phyloP scores from a whole-genome alignment of 257 asterid species.

The Solanum commersonii region DNA sequence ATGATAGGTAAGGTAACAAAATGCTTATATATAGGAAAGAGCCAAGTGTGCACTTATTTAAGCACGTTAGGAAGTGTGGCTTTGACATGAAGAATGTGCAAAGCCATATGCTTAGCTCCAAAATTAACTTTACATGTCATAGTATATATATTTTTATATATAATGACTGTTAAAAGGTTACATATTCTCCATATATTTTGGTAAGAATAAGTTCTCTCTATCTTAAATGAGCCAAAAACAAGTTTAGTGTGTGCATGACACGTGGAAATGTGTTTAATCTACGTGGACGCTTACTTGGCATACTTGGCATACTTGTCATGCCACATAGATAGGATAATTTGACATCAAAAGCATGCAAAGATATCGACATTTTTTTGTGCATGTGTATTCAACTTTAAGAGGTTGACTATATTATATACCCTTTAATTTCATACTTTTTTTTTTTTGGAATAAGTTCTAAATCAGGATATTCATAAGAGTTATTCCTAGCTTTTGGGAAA shows the following conservation, averaged over 20 bases:
- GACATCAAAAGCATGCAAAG: not conserved
- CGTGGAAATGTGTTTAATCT: not conserved
- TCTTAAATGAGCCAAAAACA: not conserved
- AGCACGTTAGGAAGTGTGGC: no score
- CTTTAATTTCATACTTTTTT: no score
- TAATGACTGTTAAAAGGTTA: not conserved
- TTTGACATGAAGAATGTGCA: no score
- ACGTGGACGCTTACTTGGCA: not conserved
- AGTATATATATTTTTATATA: not conserved
- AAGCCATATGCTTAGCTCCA: no score
- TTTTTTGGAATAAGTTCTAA: no score
- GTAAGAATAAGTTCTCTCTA: not conserved
- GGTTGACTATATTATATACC: no score
- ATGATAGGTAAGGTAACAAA: no score
- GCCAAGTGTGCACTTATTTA: no score
- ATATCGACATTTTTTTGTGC: not conserved
- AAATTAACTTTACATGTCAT: not conserved
- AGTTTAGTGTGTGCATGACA: not conserved
- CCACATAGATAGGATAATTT: not conserved
- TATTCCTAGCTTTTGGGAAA: not conserved
- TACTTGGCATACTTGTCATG: no score
- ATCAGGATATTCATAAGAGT: no score
- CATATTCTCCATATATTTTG: not conserved
- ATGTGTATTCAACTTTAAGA: not conserved
- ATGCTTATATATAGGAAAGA: no score